These are phyloP conservation scores for Metschnikowia picachoensis DNA, from an alignment of 805 yeast species.

Conservation along the genomic window DNA sequence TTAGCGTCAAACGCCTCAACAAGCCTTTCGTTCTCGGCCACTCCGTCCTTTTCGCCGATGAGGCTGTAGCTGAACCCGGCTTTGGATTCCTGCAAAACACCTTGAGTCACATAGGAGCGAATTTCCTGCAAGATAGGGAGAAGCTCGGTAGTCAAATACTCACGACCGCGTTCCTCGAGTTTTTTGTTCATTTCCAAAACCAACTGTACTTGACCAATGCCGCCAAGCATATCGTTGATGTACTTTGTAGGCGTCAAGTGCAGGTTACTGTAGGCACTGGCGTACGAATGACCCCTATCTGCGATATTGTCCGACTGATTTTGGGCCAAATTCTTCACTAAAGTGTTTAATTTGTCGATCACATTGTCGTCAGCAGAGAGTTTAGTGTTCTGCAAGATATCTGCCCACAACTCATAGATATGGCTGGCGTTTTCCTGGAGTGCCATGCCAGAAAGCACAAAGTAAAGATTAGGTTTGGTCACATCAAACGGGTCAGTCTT, in stretches of 20 bases:
- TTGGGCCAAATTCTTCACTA: conserved; percentile 70
- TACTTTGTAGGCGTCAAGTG: conserved; percentile 56
- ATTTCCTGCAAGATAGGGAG: conserved; percentile 62
- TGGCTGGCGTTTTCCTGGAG: conserved; percentile 59
- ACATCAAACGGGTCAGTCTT: conserved; percentile 52
- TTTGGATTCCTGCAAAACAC: conserved; percentile 14
- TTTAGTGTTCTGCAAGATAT: conserved; percentile 66
- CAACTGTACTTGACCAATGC: conserved; percentile 75
- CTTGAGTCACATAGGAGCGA: conserved; percentile 40
- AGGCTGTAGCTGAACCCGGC: conserved; percentile 47
- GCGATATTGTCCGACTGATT: conserved; percentile 78
- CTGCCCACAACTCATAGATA: conserved; percentile 63
- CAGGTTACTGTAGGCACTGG: conserved; percentile 64
- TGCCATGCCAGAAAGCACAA: conserved; percentile 64
- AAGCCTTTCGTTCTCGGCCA: conserved; percentile 32
- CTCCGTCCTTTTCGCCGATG: conserved; percentile 51
- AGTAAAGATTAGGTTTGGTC: conserved; percentile 45
- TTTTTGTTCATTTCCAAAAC: conserved; percentile 54
- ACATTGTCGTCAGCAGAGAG: conserved; percentile 46
- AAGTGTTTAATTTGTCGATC: conserved; percentile 62
- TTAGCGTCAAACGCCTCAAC: conserved; percentile 28
- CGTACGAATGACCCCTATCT: conserved; percentile 84
- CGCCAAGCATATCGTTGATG: conserved; percentile 61
- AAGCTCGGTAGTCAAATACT: conserved; percentile 41
- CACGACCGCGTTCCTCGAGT: conserved; percentile 39